Percentiles rank a stretch among this genome's conserved stretches.
Evolutionary conservation across 768 basidiomycete genomes (phyloP).

Genomic region (Wakefieldia striispora): DNA sequence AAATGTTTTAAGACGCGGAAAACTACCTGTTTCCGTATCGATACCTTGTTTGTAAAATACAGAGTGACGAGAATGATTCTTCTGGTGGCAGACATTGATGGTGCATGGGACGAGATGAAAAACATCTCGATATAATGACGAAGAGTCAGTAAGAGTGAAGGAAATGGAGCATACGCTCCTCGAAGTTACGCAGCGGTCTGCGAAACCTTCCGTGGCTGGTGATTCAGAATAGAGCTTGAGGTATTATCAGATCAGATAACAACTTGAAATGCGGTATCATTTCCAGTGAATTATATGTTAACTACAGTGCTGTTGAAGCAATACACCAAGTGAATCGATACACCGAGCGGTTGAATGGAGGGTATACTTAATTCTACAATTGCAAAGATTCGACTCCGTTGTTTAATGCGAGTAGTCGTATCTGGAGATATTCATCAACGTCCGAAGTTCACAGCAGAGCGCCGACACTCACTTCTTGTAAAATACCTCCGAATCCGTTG

Average conservation of each 20-base stretch:
- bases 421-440: constrained; percentile 29
- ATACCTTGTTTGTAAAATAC: too few species aligned
- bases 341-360: constrained; percentile 11
- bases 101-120: too few species aligned
- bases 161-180: too few species aligned
- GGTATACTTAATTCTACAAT: not conserved
- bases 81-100: too few species aligned
- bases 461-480: constrained; percentile 66
- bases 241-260: not conserved
- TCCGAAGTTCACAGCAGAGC: not conserved
- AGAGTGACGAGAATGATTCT: too few species aligned
- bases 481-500: constrained; percentile 79
- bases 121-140: too few species aligned
- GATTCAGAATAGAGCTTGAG: too few species aligned
- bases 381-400: constrained; percentile 10
- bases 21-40: too few species aligned
- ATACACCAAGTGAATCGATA: constrained; percentile 7
- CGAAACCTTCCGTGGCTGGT: not conserved
- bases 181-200: too few species aligned
- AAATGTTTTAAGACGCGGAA: too few species aligned
- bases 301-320: constrained; percentile 18
- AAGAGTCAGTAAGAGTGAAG: too few species aligned
- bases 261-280: constrained; percentile 6
- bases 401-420: constrained; percentile 49
- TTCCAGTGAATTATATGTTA: not conserved